Evolutionary conservation across 2,329 filamentous ascomycete genomes (phyloP), one percentile per base, ranked within the genome.

Genomic region (Aspergillus bombycis): DNA sequence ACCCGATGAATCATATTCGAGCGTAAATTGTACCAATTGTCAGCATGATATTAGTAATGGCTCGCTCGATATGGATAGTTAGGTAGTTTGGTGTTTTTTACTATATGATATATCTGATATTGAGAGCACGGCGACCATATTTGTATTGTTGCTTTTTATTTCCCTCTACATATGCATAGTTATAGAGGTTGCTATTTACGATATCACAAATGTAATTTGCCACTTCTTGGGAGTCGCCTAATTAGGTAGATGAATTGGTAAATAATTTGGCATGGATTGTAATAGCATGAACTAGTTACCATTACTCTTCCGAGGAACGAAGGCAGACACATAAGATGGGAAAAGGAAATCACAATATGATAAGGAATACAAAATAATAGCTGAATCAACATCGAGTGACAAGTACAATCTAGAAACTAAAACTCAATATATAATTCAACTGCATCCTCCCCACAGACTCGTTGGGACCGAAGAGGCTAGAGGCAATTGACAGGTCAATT

Each of bases 341-440:
- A 14, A n/a, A 32, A 21, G 9, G n/a, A n/a, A 34, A n/a, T 11
- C 23, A n/a, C 26, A 28, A 28, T 26, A 28, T 50, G 4, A 46
- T 46, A 9, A 14, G 43, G 12, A 10, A 50, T 19, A 50, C 16
- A 12, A 30, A n/a, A 4, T 16, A 50, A 21, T 12, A 32, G 48
- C 30, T 23, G 16, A 14, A 48, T 23, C 14, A 48, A 48, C 45
- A 48, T 48, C 26, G 11, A 26, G 23, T 26, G 23, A 19, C 46
- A 26, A 32, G 14, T 32, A 34, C 16, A 30, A 30, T 12, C 16
- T 26, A 16, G 19, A 32, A 30, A 52, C 21, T 52, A 12, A n/a
- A 52, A 48, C 28, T 16, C 1, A 48, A 52, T 52, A 52, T 60
- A 50, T 60, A 60, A 34, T 34, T 54, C 58, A 60, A 54, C 48